Percentiles rank a stretch among this genome's conserved stretches.
These are phyloP conservation scores for Neltuma alba DNA, from an alignment of 306 rosid species.

Conservation along the genomic window DNA sequence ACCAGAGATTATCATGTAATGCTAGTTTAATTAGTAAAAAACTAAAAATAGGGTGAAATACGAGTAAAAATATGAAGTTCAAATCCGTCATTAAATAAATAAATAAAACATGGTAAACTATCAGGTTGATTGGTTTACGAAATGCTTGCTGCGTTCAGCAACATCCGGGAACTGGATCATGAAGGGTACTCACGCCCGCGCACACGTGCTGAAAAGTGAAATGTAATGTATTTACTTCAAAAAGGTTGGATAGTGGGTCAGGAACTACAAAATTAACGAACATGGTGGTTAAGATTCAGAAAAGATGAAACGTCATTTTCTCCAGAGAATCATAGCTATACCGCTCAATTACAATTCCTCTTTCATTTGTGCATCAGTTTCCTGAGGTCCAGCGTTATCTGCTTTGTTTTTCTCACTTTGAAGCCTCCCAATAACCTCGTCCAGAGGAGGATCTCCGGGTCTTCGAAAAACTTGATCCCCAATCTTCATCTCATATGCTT, in stretches of 20 bases:
- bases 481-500: slow-evolving; percentile 84
- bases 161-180: background rate
- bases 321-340: slow-evolving; percentile 5
- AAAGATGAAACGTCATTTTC: background rate
- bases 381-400: slow-evolving; percentile 37
- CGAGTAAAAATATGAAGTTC: no score
- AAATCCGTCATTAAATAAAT: no score
- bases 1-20: background rate
- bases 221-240: background rate
- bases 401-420: slow-evolving; percentile 44
- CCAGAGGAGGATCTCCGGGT: slow-evolving; percentile 86
- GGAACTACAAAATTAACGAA: slow-evolving; percentile 14
- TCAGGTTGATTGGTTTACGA: background rate
- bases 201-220: background rate
- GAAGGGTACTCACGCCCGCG: background rate
- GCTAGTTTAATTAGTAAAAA: background rate
- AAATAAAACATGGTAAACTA: no score
- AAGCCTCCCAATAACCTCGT: slow-evolving; percentile 63
- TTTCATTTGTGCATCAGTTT: slow-evolving; percentile 40
- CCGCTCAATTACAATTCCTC: slow-evolving; percentile 64
- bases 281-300: background rate
- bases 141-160: background rate
- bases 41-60: background rate
- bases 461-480: slow-evolving; percentile 80
- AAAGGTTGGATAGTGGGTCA: background rate